Base-by-base conservation (phyloP, 805 yeast species). In the Starmerella khaoyaiensis region DNA sequence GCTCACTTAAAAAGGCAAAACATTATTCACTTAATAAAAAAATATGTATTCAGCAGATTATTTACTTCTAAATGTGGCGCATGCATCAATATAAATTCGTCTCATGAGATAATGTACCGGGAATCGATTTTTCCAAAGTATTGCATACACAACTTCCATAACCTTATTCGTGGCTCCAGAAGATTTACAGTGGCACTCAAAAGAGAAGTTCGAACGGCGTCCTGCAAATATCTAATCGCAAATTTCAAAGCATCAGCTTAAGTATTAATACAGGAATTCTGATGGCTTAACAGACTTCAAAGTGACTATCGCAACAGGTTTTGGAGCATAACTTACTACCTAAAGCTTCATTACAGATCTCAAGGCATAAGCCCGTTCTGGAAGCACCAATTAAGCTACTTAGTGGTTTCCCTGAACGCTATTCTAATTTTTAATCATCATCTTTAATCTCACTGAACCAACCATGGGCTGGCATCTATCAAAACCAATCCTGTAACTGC, bases 11-110 rank as follows among this genome's bases (percentile, higher is more conserved):
- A n/a, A n/a, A n/a, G n/a, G n/a, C n/a, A n/a, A n/a, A n/a, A n/a
- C n/a, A n/a, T n/a, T n/a, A n/a, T n/a, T n/a, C n/a, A n/a, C n/a
- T n/a, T n/a, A n/a, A n/a, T n/a, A n/a, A n/a, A n/a, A n/a, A n/a
- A n/a, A n/a, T n/a, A n/a, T n/a, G n/a, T n/a, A n/a, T n/a, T n/a
- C n/a, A n/a, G n/a, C n/a, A n/a, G n/a, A n/a, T n/a, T n/a, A n/a
- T n/a, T n/a, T n/a, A n/a, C n/a, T 90, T 97, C 98, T 98, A 90
- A 63, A 82, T 79, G 51, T 84, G 76, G 64, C 86, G 79, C 12
- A 86, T 68, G 17, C 98, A 98, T 59, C 90, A 97, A 18, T 87
- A 70, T 10, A 98, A 97, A 1, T 93, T 90, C 4, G 98, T 90
- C 34, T 77, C 76, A 59, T 90, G 79, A 1, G 97, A 84, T 29